phyloP scores from a whole-genome alignment of 345 rosid species.

The Geranium rotundifolium region DNA sequence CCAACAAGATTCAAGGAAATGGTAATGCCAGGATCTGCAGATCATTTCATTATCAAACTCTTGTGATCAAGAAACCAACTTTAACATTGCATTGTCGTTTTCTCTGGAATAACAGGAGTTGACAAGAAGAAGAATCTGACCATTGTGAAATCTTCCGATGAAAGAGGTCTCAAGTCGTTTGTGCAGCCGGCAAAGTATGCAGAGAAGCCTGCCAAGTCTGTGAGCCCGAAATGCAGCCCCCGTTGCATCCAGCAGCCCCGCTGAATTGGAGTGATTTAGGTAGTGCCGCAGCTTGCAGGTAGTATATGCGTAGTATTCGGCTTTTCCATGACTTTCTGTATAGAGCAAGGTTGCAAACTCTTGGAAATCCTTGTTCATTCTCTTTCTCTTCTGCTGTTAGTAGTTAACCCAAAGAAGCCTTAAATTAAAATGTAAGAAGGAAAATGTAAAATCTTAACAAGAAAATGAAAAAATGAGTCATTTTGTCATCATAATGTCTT shows the following conservation, averaged over 20 bases:
- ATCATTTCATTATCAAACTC: too few species aligned
- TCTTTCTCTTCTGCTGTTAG: background rate
- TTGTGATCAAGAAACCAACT: too few species aligned
- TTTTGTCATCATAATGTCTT: too few species aligned
- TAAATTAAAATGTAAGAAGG: too few species aligned
- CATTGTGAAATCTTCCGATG: constrained; percentile 9
- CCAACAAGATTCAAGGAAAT: constrained; percentile 9
- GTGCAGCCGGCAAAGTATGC: constrained; percentile 26
- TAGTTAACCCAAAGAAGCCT: too few species aligned
- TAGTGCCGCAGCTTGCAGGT: too few species aligned
- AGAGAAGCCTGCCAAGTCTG: constrained; percentile 37
- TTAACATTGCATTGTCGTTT: too few species aligned
- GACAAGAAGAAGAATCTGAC: constrained; percentile 15
- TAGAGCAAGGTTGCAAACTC: constrained; percentile 30
- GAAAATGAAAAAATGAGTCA: too few species aligned
- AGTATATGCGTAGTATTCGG: too few species aligned
- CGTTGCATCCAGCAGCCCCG: constrained; percentile 53
- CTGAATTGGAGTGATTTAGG: constrained; percentile 12
- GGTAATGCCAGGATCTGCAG: too few species aligned
- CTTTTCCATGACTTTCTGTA: constrained; percentile 21
- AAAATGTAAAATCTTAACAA: too few species aligned
- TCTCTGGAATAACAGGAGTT: background rate
- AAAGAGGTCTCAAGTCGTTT: constrained; percentile 9
- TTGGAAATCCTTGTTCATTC: too few species aligned
- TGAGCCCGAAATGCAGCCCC: constrained; percentile 29